phyloP scores from a whole-genome alignment of 768 basidiomycete species.

The Mycena latifolia region DNA sequence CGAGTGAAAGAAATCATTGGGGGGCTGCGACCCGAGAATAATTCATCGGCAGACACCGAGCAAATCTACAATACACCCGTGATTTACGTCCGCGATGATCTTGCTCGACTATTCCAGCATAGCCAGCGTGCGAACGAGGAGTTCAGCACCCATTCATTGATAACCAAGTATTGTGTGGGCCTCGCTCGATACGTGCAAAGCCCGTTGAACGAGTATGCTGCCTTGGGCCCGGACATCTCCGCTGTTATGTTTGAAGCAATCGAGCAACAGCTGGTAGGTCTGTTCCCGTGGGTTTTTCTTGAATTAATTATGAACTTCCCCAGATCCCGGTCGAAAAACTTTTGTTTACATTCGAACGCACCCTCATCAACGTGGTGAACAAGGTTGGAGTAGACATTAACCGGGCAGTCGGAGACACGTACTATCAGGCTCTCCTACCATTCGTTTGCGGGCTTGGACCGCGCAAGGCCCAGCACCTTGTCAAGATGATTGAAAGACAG shows the following conservation, averaged over 20 bases:
- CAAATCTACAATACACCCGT: conserved; percentile 74
- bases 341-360: conserved; percentile 83
- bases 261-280: conserved; percentile 84
- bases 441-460: conserved; percentile 96
- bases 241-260: conserved; percentile 89
- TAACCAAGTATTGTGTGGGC: conserved; percentile 93
- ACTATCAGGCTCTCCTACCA: conserved; percentile 90
- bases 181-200: conserved; percentile 94
- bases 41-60: conserved; percentile 47
- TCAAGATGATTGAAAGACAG: conserved; percentile 82
- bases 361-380: conserved; percentile 91
- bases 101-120: conserved; percentile 94
- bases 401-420: conserved; percentile 87
- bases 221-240: conserved; percentile 86
- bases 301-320: conserved; percentile 21
- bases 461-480: conserved; percentile 88
- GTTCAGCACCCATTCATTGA: conserved; percentile 80
- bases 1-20: conserved; percentile 70
- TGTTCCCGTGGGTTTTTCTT: conserved; percentile 11
- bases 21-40: conserved; percentile 45
- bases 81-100: conserved; percentile 89
- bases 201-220: conserved; percentile 94
- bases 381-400: conserved; percentile 97
- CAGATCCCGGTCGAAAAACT: conserved; percentile 92
- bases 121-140: conserved; percentile 88